Evolutionary conservation across 257 asterid species (phyloP).

Genomic region (Sherardia arvensis): DNA sequence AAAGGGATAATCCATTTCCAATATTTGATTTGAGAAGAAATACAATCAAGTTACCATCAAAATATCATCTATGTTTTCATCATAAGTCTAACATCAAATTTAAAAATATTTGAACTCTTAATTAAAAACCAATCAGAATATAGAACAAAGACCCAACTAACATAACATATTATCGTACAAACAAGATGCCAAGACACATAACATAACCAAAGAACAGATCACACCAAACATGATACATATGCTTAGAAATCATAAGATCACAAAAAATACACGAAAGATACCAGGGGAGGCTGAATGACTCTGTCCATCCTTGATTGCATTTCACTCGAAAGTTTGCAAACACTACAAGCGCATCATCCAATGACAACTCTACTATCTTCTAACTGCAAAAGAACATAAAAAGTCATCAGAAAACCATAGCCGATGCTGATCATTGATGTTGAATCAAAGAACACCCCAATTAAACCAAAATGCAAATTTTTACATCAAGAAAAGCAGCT

Average conservation of each 20-base stretch:
- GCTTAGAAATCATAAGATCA: neutral
- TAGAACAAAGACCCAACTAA: neutral
- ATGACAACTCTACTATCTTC: neutral
- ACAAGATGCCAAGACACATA: neutral
- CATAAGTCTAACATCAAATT: neutral
- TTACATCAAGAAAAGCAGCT: neutral
- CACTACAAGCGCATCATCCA: conserved; percentile 13
- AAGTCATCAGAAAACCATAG: neutral
- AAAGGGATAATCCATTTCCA: neutral
- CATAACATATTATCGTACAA: neutral
- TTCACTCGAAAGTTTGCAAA: conserved; percentile 15
- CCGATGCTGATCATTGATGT: neutral
- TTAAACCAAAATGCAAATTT: neutral
- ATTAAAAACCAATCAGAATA: neutral
- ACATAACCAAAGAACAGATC: neutral
- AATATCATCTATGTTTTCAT: neutral
- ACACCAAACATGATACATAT: neutral
- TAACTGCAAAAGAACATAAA: neutral
- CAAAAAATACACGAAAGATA: conserved; percentile 13
- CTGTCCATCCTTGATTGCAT: conserved; percentile 35
- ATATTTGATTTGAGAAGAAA: no score
- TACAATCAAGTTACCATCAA: no score
- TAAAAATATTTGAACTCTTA: neutral
- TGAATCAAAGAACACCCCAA: neutral
- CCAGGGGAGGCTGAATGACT: conserved; percentile 63